Base-by-base conservation (phyloP, 2,329 filamentous ascomycete genomes). In the Alternaria sp. region DNA sequence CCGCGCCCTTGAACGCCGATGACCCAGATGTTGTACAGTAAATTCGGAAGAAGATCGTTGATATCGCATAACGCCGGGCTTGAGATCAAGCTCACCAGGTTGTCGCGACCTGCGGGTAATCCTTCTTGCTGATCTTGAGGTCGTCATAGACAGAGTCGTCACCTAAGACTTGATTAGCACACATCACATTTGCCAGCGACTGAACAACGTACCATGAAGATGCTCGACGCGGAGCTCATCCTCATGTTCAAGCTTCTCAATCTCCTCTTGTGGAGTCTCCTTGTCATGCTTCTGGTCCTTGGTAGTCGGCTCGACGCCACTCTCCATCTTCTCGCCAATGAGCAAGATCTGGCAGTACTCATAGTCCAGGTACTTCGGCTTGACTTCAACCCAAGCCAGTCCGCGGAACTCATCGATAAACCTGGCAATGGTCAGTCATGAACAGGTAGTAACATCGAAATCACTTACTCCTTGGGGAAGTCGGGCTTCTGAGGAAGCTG, bases 281-380 rank as follows among this genome's bases (percentile, higher is more conserved):
- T 90, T 89, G 15, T 78, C 70, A 6, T 83, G 76, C 66, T 87
- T 82, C 71, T 90, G 82, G 47, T 87, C 81, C 67, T 90, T 89
- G 21, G 84, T 82, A 4, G 84, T 83, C 25, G 85, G 82, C 70
- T 89, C 84, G 0, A 87, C 81, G 0, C 88, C 89, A 63, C 86
- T 87, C 0, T 87, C 83, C 23, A 80, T 82, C 1, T 85, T 85
- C 71, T 93, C 89, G 7, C 93, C 93, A 47, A 97, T 90, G 60
- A 97, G 84, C 10, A 97, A 81, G 57, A 97, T 85, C 74, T 97
- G 92, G 0, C 91, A 87, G 67, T 92, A 91, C 32, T 85, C 85
- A 73, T 92, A 93, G 70, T 95, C 86, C 4, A 97, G 83, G 69
- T 93, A 89, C 61, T 91, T 87, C 0, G 93, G 91, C 67, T 90